A percentile compares a stretch with the other conserved stretches of the same genome.
phyloP scores from a whole-genome alignment of 2,329 filamentous ascomycete genomes.

The Xylaria sp. region DNA sequence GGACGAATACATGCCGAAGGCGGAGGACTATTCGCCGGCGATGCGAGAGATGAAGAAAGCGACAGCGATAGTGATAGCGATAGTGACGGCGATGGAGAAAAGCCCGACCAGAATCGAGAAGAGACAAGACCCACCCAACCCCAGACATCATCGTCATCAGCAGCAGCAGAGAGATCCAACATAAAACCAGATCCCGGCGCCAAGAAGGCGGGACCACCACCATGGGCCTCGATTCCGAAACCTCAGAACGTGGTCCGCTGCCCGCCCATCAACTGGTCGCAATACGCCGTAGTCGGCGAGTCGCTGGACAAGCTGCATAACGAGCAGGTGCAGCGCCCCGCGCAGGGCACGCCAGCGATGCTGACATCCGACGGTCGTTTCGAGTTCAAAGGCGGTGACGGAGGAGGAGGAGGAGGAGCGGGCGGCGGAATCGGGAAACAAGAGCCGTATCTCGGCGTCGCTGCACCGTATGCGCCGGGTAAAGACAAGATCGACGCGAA shows the following conservation, averaged over 20 bases:
- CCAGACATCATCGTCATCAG: not conserved
- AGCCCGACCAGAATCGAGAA: not conserved
- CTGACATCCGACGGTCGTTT: constrained; percentile 59
- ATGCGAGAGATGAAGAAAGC: constrained; percentile 37
- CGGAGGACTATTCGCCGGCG: constrained; percentile 44
- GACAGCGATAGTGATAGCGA: constrained; percentile 42
- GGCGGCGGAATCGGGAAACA: constrained; percentile 53
- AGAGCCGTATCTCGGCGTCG: constrained; percentile 62
- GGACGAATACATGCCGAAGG: constrained; percentile 66
- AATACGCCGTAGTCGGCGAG: constrained; percentile 90
- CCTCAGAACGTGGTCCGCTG: constrained; percentile 86
- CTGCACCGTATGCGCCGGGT: constrained; percentile 66
- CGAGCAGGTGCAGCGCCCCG: constrained; percentile 77
- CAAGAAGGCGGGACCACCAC: constrained; percentile 39
- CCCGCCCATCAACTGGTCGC: constrained; percentile 93
- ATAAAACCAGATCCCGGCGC: constrained; percentile 17
- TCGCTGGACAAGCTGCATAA: constrained; percentile 85
- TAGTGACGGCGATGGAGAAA: constrained; percentile 32
- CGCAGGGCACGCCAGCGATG: constrained; percentile 63
- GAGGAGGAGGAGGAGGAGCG: no score
- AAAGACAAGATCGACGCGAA: constrained; percentile 60
- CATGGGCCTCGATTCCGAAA: constrained; percentile 75
- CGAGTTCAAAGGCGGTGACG: constrained; percentile 62
- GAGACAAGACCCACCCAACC: constrained; percentile 1
- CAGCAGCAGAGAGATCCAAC: constrained; percentile 10